phyloP scores from a whole-genome alignment of 805 yeast species.

The Metschnikowia chrysomelidarum region DNA sequence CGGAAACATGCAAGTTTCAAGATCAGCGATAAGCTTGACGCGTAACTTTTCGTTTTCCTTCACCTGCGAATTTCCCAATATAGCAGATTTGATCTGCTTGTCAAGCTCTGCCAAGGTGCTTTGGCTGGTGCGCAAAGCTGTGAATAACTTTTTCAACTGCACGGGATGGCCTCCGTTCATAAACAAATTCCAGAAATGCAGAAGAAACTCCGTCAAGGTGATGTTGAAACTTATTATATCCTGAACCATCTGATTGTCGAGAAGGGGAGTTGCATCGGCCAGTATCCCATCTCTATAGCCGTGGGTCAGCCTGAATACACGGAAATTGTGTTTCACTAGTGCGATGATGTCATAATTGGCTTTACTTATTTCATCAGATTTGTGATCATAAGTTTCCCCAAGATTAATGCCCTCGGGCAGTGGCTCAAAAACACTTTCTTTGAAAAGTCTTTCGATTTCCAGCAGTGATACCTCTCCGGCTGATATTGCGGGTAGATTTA shows the following conservation, averaged over 20 bases:
- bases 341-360: constrained; percentile 44
- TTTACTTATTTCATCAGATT: constrained; percentile 37
- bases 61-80: constrained; percentile 18
- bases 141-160: constrained; percentile 37
- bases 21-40: constrained; percentile 34
- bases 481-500: background rate
- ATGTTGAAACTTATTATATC: constrained; percentile 38
- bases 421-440: constrained; percentile 16
- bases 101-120: constrained; percentile 28
- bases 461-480: constrained; percentile 1
- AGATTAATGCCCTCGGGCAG: constrained; percentile 22
- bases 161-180: constrained; percentile 36
- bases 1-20: constrained; percentile 32
- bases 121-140: constrained; percentile 36
- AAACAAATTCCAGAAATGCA: constrained; percentile 43
- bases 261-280: constrained; percentile 31
- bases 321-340: constrained; percentile 52
- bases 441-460: constrained; percentile 15
- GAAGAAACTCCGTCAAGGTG: constrained; percentile 41
- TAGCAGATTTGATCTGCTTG: constrained; percentile 18
- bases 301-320: constrained; percentile 45
- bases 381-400: constrained; percentile 29
- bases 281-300: constrained; percentile 16
- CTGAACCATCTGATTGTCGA: constrained; percentile 27
- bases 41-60: constrained; percentile 28